Percentiles rank a stretch among this genome's conserved stretches.
Conservation (phyloP, 2,329 filamentous ascomycete genomes). For the Venturia oleaginea region DNA sequence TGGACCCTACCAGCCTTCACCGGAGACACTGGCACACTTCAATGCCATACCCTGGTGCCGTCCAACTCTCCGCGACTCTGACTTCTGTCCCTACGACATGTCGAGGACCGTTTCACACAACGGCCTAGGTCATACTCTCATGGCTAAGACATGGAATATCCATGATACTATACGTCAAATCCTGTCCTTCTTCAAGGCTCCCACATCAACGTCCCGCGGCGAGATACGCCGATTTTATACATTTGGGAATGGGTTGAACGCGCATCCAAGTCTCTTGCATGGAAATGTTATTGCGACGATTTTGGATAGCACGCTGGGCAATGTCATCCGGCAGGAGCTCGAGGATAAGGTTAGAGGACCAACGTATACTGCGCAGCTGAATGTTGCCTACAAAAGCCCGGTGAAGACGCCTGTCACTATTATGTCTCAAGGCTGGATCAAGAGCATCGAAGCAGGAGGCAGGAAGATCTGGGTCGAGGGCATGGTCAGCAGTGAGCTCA, state of each 20-base stretch:
- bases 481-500: neutral
- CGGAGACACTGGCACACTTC: conserved; percentile 11
- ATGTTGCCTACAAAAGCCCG: conserved; percentile 13
- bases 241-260: conserved; percentile 13
- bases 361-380: conserved; percentile 13
- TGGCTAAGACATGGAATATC: conserved; percentile 12
- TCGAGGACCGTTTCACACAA: conserved; percentile 7
- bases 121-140: conserved; percentile 13
- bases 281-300: conserved; percentile 14
- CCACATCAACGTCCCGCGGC: neutral
- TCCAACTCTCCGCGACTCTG: conserved; percentile 2
- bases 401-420: conserved; percentile 13
- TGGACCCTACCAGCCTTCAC: neutral
- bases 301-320: conserved; percentile 13
- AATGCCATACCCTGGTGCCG: neutral
- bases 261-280: conserved; percentile 13
- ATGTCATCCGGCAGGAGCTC: neutral
- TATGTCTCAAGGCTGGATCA: conserved; percentile 12
- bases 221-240: conserved; percentile 14
- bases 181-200: conserved; percentile 10
- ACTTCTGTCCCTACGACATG: conserved; percentile 4
- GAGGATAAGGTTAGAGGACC: neutral
- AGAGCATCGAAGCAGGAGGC: conserved; percentile 1
- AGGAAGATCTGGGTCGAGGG: conserved; percentile 12
- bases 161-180: conserved; percentile 9